Base-by-base conservation (phyloP, 352 stramenopile species). In the Globisporangium spiculum region DNA sequence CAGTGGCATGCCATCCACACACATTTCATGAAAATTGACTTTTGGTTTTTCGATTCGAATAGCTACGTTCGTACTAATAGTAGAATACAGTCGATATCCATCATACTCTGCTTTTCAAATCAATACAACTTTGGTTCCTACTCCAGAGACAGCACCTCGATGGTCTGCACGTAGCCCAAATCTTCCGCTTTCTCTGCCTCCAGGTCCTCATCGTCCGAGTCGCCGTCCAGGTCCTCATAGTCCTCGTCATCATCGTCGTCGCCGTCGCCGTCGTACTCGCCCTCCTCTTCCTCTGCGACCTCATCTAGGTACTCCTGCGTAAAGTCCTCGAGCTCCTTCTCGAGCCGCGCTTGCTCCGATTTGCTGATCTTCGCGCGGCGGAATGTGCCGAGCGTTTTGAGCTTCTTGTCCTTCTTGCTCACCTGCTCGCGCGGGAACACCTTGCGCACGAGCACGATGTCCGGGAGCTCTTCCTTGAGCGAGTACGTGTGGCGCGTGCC, bases 401-500 rank as follows among this genome's bases (percentile, higher is more conserved):
- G 69, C 67, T 85, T 79, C 24, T 70, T 60, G 64, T 83, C 72
- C 66, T 86, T 86, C 38, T 71, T 63, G 26, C n/a, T 26, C 10
- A 54, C 30, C 30, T 73, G 72, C 58, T 88, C 78, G 10, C 79
- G 77, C 26, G 83, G 77, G 55, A 86, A 87, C 1, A 91, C 67
- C 60, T 92, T 90, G 52, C 86, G 81, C 61, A 96, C 86, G 20
- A 96, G 76, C 54, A 96, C 75, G 27, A 96, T 67, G 65, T 92
- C 84, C 2, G 86, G 84, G 2, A 96, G 67, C 34, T 91, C 86
- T 20, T 83, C 69, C 59, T 84, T 84, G 4, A 93, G 69, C 16
- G 68, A 68, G 52, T 75, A 64, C 54, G 69, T 79, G 50, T 89
- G 72, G 3, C 68, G 69, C 30, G 75, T 65, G 16, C 81, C 74